Evolutionary conservation across 805 yeast species (phyloP), one percentile per base, ranked within the genome.

Genomic region (Millerozyma miso): DNA sequence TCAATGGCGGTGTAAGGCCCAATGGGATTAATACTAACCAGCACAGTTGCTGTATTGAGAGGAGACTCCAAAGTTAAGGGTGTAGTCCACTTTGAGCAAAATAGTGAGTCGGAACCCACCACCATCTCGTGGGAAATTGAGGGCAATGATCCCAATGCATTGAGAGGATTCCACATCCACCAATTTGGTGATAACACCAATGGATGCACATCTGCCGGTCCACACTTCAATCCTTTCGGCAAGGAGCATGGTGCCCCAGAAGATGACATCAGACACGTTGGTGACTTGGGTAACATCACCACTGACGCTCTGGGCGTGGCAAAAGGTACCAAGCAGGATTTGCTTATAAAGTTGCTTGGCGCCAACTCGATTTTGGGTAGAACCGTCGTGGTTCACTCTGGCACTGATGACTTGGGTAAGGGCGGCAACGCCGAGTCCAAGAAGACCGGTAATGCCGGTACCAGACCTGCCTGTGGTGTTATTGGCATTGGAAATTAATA

Each of bases 101-200:
- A 71, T 39, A 60, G 85, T 39, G 97, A 86, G 66, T 59, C 74
- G 42, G 89, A 79, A 32, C 95, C 95, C 67, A 88, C 96, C 61
- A 84, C 88, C 37, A 77, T 93, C 55, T 56, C 89, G 17, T 93
- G 88, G 82, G 95, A 91, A 59, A 86, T 93, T 63, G 60, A 80
- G 45, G 99, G 99, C 66, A 88, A 89, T 71, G 83, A 80, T 53
- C 74, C 97, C 48, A 84, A 87, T 60, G 91, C 96, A 40, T 73
- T 77, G 64, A 83, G 96, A 71, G 99, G 99, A 41, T 91, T 93
- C 96, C 99, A 93, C 79, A 74, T 93, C 63, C 99, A 93, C 73
- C 85, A 88, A 64, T 93, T 93, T 61, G 99, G 99, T 74, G 99
- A 93, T 77, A 88, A 88, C 82, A 88, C 99, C 72, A 93, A 93